Evolutionary conservation across 768 basidiomycete species (phyloP).

Genomic region (Hygrophorus pudorinus): DNA sequence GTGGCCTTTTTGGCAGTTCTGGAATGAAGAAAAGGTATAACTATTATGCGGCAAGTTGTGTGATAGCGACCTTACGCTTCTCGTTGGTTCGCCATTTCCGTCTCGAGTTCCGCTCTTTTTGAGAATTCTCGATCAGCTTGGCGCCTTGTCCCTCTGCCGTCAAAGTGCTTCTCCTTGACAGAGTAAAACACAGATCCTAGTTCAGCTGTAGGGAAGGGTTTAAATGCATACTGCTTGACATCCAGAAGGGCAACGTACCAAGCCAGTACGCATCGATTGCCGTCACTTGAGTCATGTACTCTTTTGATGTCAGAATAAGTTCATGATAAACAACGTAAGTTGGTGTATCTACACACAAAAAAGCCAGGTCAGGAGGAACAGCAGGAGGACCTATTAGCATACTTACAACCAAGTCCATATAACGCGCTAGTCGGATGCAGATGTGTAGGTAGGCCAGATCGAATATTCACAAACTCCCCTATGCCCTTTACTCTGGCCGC

Average conservation of each 20-base stretch:
- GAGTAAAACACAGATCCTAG: slow-evolving; percentile 96
- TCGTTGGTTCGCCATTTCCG: slow-evolving; percentile 78
- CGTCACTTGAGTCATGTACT: slow-evolving; percentile 99
- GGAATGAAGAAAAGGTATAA: slow-evolving; percentile 7
- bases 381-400: slow-evolving; percentile 1
- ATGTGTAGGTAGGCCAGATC: slow-evolving; percentile 91
- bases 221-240: background rate
- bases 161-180: slow-evolving; percentile 96
- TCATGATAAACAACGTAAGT: slow-evolving; percentile 98
- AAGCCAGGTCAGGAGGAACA: slow-evolving; percentile 8
- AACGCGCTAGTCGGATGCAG: slow-evolving; percentile 95
- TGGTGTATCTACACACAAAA: slow-evolving; percentile 61
- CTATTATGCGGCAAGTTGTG: slow-evolving; percentile 4
- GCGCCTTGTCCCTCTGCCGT: slow-evolving; percentile 69
- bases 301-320: slow-evolving; percentile 87
- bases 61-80: slow-evolving; percentile 46
- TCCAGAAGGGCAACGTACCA: slow-evolving; percentile 41
- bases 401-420: slow-evolving; percentile 90
- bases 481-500: slow-evolving; percentile 97
- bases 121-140: slow-evolving; percentile 87
- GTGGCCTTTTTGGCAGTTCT: slow-evolving; percentile 56
- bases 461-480: slow-evolving; percentile 96
- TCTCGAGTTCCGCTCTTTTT: slow-evolving; percentile 83
- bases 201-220: slow-evolving; percentile 49
- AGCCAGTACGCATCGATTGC: slow-evolving; percentile 97